Conservation (phyloP, 169 alveolate species). For the Plasmodium yoelii region DNA sequence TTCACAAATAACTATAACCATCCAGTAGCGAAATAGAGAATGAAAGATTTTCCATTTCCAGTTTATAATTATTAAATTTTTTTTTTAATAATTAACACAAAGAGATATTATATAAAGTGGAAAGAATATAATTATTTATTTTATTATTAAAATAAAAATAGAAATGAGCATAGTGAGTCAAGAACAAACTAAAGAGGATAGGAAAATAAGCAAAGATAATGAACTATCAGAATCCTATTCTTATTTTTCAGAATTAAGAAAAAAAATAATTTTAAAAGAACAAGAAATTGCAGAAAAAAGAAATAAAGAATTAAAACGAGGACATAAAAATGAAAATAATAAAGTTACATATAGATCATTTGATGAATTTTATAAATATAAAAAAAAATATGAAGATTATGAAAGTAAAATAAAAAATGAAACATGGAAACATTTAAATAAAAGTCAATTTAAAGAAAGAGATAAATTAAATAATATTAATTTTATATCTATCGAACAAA, state of each 20-base stretch:
- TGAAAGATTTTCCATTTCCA: too few species aligned
- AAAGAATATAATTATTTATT: background rate
- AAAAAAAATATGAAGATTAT: conserved; percentile 53
- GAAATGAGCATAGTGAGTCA: background rate
- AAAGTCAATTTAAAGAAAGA: background rate
- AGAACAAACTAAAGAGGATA: conserved; percentile 5
- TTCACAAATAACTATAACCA: too few species aligned
- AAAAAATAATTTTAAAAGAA: conserved; percentile 38
- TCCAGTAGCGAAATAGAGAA: too few species aligned
- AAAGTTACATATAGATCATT: conserved; percentile 54
- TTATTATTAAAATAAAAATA: background rate
- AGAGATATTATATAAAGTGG: background rate
- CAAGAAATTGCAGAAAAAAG: conserved; percentile 35
- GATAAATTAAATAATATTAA: background rate
- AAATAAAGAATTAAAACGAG: conserved; percentile 8
- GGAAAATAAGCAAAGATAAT: background rate
- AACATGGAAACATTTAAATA: conserved; percentile 11
- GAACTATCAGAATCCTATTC: background rate
- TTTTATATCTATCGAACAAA: background rate
- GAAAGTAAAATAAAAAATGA: conserved; percentile 46
- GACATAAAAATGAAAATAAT: background rate
- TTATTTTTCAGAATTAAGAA: conserved; percentile 43
- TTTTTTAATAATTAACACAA: background rate
- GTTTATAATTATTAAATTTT: too few species aligned
- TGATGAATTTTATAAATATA: conserved; percentile 71